These are phyloP conservation scores for Gaertneriomyces semiglobifer DNA, from an alignment of 192 early-diverging fungal genomes.

Conservation along the genomic window DNA sequence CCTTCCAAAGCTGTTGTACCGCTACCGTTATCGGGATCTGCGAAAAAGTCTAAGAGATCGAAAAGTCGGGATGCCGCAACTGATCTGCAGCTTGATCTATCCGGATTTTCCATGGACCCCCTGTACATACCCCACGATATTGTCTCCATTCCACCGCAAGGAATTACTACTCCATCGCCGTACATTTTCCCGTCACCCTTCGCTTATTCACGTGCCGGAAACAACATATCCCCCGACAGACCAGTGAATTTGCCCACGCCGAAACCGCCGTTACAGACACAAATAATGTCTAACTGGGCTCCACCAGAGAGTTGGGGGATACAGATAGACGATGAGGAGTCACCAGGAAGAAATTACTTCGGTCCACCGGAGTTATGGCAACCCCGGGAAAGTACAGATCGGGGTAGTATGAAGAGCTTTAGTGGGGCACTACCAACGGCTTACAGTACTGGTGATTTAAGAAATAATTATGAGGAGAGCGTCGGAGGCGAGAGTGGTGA, in stretches of 20 bases:
- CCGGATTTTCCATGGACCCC: conserved; percentile 31
- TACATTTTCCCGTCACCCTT: background rate
- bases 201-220: too few species aligned
- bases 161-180: background rate
- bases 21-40: too few species aligned
- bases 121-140: conserved; percentile 24
- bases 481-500: conserved; percentile 10
- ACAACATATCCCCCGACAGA: background rate
- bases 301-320: conserved; percentile 36
- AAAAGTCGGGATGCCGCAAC: too few species aligned
- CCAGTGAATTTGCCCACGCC: conserved; percentile 6
- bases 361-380: background rate
- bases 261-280: conserved; percentile 9
- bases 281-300: conserved; percentile 24
- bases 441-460: background rate
- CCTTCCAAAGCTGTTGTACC: too few species aligned
- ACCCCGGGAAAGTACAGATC: background rate
- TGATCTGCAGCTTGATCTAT: conserved; percentile 9
- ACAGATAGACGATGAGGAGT: conserved; percentile 1
- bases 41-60: too few species aligned
- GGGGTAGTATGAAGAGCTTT: background rate
- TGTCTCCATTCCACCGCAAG: background rate
- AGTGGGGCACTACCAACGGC: background rate
- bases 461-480: background rate
- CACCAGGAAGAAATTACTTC: too few species aligned